Conservation (phyloP, 2,329 filamentous ascomycete genomes). For the Beauveria asiatica region DNA sequence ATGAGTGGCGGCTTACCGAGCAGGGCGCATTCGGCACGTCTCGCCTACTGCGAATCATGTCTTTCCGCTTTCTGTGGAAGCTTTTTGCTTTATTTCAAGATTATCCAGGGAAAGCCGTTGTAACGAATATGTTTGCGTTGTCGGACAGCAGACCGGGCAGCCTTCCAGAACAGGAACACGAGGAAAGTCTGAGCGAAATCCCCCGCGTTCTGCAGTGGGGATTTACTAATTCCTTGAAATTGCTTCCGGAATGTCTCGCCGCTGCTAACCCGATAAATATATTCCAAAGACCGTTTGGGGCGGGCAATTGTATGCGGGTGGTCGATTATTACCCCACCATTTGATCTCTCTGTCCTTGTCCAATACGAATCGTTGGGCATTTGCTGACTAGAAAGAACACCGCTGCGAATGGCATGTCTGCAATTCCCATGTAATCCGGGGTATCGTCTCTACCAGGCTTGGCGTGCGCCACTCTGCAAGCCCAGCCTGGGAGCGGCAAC, state of each 20-base stretch:
- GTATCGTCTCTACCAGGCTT: not conserved
- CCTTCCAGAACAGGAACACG: not conserved
- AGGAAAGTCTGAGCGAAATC: too few relatives aligned
- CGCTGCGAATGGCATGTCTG: not conserved
- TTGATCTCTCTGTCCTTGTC: too few relatives aligned
- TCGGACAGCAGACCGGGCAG: not conserved
- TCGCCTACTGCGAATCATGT: not conserved
- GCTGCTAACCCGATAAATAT: too few relatives aligned
- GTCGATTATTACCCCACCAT: too few relatives aligned
- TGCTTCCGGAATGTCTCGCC: too few relatives aligned
- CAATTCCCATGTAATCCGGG: not conserved
- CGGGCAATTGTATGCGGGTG: too few relatives aligned
- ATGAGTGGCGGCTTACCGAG: not conserved
- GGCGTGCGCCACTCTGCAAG: not conserved
- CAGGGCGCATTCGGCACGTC: not conserved
- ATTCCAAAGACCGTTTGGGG: too few relatives aligned
- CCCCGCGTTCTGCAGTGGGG: too few relatives aligned
- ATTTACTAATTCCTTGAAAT: too few relatives aligned
- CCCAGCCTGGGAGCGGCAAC: not conserved
- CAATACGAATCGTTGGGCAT: too few relatives aligned
- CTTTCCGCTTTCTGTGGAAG: not conserved
- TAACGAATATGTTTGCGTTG: not conserved
- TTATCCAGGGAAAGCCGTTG: too few relatives aligned
- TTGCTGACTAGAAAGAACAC: too few relatives aligned
- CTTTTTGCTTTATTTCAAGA: not conserved